These are phyloP conservation scores for Cladophialophora yegresii DNA, from an alignment of 2,329 filamentous ascomycete genomes.

Conservation along the genomic window DNA sequence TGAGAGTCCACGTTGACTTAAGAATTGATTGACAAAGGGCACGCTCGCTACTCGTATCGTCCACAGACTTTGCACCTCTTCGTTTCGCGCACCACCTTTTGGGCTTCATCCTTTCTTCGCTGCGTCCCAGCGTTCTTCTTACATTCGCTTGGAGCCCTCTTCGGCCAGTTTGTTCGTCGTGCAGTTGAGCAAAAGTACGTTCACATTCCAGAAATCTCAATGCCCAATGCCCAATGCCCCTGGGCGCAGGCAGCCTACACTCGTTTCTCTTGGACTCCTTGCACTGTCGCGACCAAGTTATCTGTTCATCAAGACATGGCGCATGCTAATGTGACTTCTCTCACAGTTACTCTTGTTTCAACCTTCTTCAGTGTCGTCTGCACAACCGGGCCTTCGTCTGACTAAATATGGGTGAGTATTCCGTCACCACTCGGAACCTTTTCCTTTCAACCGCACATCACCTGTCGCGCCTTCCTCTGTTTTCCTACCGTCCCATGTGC, in stretches of 20 bases:
- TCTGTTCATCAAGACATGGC: conserved; percentile 6
- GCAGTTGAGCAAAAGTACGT: conserved; percentile 12
- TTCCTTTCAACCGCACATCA: conserved; percentile 6
- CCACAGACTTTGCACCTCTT: conserved; percentile 18
- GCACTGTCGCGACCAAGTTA: neutral
- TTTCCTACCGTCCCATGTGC: neutral
- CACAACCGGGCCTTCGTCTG: conserved; percentile 20
- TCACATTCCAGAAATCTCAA: conserved; percentile 3
- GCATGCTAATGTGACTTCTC: conserved; percentile 21
- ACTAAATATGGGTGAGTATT: conserved; percentile 31
- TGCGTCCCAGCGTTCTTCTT: conserved; percentile 26
- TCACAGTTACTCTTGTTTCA: conserved; percentile 20
- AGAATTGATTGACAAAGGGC: conserved; percentile 12
- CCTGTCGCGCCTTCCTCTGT: conserved; percentile 5
- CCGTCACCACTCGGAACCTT: conserved; percentile 13
- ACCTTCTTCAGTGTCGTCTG: conserved; percentile 20
- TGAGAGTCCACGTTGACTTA: conserved; percentile 4
- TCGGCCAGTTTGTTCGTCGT: conserved; percentile 8
- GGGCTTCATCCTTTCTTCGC: conserved; percentile 18
- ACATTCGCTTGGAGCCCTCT: conserved; percentile 26
- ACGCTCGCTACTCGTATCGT: conserved; percentile 7
- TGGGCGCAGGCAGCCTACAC: conserved; percentile 15
- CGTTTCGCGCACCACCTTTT: conserved; percentile 20
- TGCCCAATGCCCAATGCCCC: conserved; percentile 6
- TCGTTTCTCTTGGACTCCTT: conserved; percentile 7